Base-by-base conservation (phyloP, 192 early-diverging fungal genomes). In the Entomortierella parvispora region DNA sequence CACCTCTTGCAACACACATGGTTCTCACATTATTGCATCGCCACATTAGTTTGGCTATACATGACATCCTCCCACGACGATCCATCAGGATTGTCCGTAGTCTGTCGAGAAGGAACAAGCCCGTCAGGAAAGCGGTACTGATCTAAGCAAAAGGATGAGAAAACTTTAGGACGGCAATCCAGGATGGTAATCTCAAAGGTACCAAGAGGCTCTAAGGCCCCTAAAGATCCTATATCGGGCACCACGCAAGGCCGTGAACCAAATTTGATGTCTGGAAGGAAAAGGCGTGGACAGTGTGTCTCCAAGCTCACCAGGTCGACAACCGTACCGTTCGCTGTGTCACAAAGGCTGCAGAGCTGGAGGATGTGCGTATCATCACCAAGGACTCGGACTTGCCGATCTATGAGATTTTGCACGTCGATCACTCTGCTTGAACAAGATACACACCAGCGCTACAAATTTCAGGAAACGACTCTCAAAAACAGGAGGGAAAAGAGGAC, bases 301-400 rank as follows among this genome's bases (percentile, higher is more conserved):
- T 2, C 34, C 37, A 33, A 10, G 3, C 22, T 7, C 17, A 57
- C 11, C 34, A 57, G 37, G 33, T 20, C 20, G 54, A 57, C 54
- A 12, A 11, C 20, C 37, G 54, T n/a, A 57, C 37, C 37, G 34
- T 20, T n/a, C 54, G 34, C 37, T 37, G 32, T 22, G 15, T 57
- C 54, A 1, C 32, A 2, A 42, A 25, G 2, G 54, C 34, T 2
- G 54, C 9, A 17, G 20, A 37, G 3, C 54, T 20, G 17, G 54
- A 20, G 20, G 54, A 57, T 37, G 10, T 23, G 12, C 54, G 33
- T 10, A 23, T 57, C n/a, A 57, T 57, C 54, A 57, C 54, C 54
- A 57, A 57, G 54, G 54, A 57, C 32, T 57, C 54, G 6, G 34
- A 57, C 34, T 37, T 57, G 29, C 0, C 37, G 54, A 33, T 37